Conservation (phyloP, 352 stramenopile species). For the Elongisporangium undulatum region DNA sequence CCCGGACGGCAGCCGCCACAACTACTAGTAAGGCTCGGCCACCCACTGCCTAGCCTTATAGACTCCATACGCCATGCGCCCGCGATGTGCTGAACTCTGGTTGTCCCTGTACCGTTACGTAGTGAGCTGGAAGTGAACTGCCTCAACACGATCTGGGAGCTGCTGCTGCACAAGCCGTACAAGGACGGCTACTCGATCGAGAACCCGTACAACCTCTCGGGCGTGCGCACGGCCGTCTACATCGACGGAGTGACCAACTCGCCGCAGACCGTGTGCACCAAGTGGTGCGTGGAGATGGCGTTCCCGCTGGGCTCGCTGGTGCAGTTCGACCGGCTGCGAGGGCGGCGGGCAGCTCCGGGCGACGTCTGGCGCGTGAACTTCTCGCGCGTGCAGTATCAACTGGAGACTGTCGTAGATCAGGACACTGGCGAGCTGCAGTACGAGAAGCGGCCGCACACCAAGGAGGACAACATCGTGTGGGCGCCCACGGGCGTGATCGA, state of each 20-base stretch:
- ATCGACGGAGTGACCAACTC: constrained; percentile 77
- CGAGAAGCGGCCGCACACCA: constrained; percentile 39
- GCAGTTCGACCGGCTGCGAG: constrained; percentile 43
- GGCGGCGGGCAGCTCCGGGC: constrained; percentile 21
- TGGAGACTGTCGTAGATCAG: constrained; percentile 37
- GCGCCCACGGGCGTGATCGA: constrained; percentile 66
- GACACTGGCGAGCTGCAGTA: constrained; percentile 45
- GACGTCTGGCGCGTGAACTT: constrained; percentile 89
- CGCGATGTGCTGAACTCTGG: neutral
- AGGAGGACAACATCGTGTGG: constrained; percentile 76
- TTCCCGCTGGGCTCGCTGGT: constrained; percentile 65
- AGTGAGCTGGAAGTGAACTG: constrained; percentile 91
- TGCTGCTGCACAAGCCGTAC: constrained; percentile 87
- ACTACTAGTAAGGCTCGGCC: constrained; percentile 86
- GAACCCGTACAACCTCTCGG: constrained; percentile 66
- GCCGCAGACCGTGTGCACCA: constrained; percentile 39
- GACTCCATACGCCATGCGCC: neutral
- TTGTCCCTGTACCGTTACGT: constrained; percentile 1
- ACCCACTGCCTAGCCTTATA: neutral
- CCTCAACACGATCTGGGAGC: constrained; percentile 89
- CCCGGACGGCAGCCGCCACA: constrained; percentile 66
- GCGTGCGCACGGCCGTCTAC: constrained; percentile 40
- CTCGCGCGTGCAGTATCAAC: constrained; percentile 81
- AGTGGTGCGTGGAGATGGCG: constrained; percentile 85
- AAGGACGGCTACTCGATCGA: constrained; percentile 79